phyloP scores from a whole-genome alignment of 2,329 filamentous ascomycete species.

The Ophiostoma perfectum region DNA sequence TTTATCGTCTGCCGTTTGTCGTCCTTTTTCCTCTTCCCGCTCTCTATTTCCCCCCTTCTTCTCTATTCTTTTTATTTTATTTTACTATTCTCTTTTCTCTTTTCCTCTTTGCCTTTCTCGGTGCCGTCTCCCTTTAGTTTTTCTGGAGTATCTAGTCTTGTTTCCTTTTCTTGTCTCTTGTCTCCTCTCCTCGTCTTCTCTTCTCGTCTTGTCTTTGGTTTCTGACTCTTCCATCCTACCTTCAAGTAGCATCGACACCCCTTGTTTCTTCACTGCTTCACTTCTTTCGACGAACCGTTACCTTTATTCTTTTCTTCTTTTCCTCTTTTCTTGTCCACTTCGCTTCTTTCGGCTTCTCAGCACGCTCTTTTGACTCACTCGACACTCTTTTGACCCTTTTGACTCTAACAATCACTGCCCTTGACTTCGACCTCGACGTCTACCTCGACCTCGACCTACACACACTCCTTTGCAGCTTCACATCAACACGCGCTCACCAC shows the following conservation, averaged over 20 bases:
- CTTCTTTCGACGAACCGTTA: not conserved
- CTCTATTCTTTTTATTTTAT: slow-evolving; percentile 4
- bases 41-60: slow-evolving; percentile 13
- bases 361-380: not conserved
- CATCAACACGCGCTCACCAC: slow-evolving; percentile 1
- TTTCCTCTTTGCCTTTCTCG: not conserved
- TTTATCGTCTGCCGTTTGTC: not conserved
- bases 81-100: slow-evolving; percentile 10
- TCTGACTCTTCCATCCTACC: not conserved
- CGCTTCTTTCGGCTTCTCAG: not conserved
- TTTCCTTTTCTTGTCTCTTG: slow-evolving; percentile 12
- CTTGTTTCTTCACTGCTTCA: not conserved
- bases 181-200: slow-evolving; percentile 1
- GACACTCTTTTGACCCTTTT: not conserved
- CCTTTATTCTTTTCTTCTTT: not conserved
- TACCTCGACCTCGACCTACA: too few relatives aligned
- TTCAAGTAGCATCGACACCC: slow-evolving; percentile 9
- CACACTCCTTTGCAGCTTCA: not conserved
- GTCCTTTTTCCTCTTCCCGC: slow-evolving; percentile 11
- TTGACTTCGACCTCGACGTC: too few relatives aligned
- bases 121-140: not conserved
- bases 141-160: not conserved
- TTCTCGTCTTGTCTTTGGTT: not conserved
- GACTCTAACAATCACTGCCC: too few relatives aligned
- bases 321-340: not conserved